phyloP scores from a whole-genome alignment of 139 green algal genomes.

The Spirogloea muscicola region DNA sequence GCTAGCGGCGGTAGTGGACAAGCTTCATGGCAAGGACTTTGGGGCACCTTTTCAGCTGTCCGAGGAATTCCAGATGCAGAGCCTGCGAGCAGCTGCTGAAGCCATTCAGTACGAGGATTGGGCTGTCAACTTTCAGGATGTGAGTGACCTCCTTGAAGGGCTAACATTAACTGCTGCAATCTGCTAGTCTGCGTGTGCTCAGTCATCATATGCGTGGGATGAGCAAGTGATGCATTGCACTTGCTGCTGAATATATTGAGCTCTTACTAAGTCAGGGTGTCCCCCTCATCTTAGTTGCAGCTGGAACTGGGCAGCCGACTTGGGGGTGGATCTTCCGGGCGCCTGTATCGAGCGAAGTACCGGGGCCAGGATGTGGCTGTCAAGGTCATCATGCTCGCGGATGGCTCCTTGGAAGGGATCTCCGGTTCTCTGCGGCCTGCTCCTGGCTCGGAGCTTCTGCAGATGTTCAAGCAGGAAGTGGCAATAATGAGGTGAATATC shows the following conservation, averaged over 20 bases:
- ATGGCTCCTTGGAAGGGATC: neutral
- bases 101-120: constrained; percentile 42
- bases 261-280: no score
- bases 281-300: constrained; percentile 9
- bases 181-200: no score
- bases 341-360: constrained; percentile 67
- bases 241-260: no score
- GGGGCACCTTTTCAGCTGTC: neutral
- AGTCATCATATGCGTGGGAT: no score
- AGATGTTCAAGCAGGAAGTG: constrained; percentile 86
- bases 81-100: constrained; percentile 11
- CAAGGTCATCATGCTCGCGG: constrained; percentile 82
- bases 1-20: neutral
- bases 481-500: constrained; percentile 64
- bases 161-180: no score
- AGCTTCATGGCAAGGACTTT: neutral
- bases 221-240: no score
- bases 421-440: constrained; percentile 6
- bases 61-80: constrained; percentile 6
- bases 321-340: constrained; percentile 20
- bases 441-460: constrained; percentile 67
- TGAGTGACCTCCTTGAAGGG: constrained; percentile 12
- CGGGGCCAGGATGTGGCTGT: constrained; percentile 95
- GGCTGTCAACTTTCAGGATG: constrained; percentile 40
- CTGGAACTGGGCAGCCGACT: constrained; percentile 17